Evolutionary conservation across 2,329 filamentous ascomycete species (phyloP), one percentile per base, ranked within the genome.

Genomic region (Epichloe brachyelytri): DNA sequence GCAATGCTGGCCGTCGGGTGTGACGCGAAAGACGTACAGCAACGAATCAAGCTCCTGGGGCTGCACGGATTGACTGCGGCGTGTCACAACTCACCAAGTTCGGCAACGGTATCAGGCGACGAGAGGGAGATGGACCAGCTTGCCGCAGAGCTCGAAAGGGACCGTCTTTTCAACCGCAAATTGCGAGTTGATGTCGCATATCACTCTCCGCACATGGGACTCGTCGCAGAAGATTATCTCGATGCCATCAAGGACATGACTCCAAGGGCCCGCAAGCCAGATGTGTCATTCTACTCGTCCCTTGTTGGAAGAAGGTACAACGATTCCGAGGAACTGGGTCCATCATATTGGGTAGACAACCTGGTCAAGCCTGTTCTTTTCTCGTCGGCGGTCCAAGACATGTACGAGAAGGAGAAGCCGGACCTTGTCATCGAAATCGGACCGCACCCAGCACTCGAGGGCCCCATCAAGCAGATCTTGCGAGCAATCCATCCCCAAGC

Each of bases 1-100:
- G 63, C 70, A 5, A 82, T 81, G 78, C 68, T 79, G 59, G 78
- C 78, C 0, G 74, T 79, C 2, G 78, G 73, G 2, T 67, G 68
- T 1, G 69, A 65, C 39, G 66, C 70, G 19, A 65, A 68, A 53
- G 69, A 71, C 39, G 66, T 71, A 12, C 67, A 68, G 54, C 62
- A 63, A 0, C 59, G 69, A 5, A 66, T 75, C 43, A 60, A 62
- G 48, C 48, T 54, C 4, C 43, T 60, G 14, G 54, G 55, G 1
- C 48, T 63, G 7, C 43, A 54, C 10, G 54, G 55, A 6, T 54
- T 65, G n/a, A 58, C 52, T 1, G 56, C 66, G 8, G 65, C 64
- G 0, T 77, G 76, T 55, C 70, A 74, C 55, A 80, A 80, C 63
- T 76, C 73, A 15, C 75, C 76, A 0, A 63, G 63, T 0, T 78